These are phyloP conservation scores for Tuber aestivum DNA, from an alignment of 495 filamentous ascomycete species.

Conservation along the genomic window DNA sequence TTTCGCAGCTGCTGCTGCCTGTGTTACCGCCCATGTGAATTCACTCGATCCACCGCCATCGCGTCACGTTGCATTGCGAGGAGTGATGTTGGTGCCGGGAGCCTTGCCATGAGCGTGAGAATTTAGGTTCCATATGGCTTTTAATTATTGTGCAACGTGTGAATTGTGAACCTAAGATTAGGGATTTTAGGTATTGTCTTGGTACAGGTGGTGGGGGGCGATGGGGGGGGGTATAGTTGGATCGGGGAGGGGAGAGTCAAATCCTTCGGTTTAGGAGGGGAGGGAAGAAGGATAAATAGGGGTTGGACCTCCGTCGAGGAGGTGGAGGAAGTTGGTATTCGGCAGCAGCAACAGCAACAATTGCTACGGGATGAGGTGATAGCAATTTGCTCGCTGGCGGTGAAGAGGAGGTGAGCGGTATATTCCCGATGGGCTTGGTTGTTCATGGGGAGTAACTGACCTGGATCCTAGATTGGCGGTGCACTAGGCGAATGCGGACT, in stretches of 20 bases:
- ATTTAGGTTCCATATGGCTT: too few relatives aligned
- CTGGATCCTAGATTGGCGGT: background rate
- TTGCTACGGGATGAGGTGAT: background rate
- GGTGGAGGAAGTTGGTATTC: background rate
- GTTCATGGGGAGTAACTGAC: background rate
- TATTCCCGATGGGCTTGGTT: background rate
- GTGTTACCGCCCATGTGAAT: too few relatives aligned
- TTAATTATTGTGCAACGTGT: background rate
- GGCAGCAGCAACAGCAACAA: background rate
- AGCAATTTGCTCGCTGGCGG: background rate
- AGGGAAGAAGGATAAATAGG: background rate
- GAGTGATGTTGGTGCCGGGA: too few relatives aligned
- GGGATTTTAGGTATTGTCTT: background rate
- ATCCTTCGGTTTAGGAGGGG: background rate
- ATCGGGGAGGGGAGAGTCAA: background rate
- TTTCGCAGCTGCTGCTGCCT: too few relatives aligned
- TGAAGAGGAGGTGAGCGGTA: background rate
- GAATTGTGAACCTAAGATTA: background rate
- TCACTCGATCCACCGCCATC: too few relatives aligned
- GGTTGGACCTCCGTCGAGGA: background rate
- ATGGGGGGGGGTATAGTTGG: too few relatives aligned
- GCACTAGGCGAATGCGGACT: background rate
- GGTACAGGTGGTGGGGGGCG: background rate
- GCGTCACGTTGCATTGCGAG: too few relatives aligned
- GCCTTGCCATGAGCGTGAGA: too few relatives aligned